Evolutionary conservation across 176 grass and related monocot genomes (phyloP), one percentile per base, ranked within the genome.

Genomic region (Guadua angustifolia): DNA sequence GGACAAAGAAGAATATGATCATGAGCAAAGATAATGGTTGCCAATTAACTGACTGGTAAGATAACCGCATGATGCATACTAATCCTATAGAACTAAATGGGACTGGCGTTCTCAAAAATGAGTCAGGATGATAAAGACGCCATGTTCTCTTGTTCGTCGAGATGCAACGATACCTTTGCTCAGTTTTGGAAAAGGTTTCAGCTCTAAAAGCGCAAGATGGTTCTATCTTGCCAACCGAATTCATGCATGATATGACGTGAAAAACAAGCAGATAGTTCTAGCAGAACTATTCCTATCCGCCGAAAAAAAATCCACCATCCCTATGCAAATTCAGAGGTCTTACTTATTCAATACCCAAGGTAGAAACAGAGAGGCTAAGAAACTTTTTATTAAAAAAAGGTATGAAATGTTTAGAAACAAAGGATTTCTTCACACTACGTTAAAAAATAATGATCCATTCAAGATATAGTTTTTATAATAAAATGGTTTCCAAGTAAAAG

Each of bases 1-100:
- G 46, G 66, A 81, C n/a, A 86, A 75, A 85, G 58, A 52, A 85
- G 21, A 71, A 61, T n/a, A 79, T 19, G 9, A 59, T 66, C 45
- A 83, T 72, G 21, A 87, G 59, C 66, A 77, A 81, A 81, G 44
- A 73, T 10, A 61, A 75, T 21, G 51, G 50, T 6, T 66, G 11
- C 40, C 18, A 26, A 84, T 75, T 52, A 59, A 6, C 36, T 10
- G 62, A 63, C 75, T 16, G 66, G 11, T n/a, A n/a, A n/a, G n/a
- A n/a, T n/a, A n/a, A n/a, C n/a, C n/a, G n/a, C n/a, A 74, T n/a
- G 15, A 17, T 26, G 63, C 69, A 56, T 33, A 82, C 42, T 68
- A 81, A 52, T 4, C 59, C 16, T 49, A 43, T 24, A 58, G 75
- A 82, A 84, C 25, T 66, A 71, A 84, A 49, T 56, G 32, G 40